Evolutionary conservation across 805 yeast species (phyloP), one percentile per base, ranked within the genome.

Genomic region (Saturnispora besseyi): DNA sequence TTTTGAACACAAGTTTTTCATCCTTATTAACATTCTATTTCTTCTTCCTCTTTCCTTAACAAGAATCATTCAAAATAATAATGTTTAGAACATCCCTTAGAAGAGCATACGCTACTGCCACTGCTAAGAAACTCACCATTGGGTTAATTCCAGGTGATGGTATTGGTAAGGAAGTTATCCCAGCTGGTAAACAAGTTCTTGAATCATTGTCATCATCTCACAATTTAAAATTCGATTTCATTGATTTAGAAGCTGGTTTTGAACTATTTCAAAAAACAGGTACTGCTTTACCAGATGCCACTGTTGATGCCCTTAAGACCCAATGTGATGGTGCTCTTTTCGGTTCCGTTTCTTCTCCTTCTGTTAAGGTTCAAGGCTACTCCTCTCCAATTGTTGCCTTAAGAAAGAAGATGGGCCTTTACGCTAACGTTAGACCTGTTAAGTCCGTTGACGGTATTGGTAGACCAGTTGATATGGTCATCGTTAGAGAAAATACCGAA

Each of bases 351-450:
- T 87, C 89, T 44, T 89, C 97, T 18, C 99, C 99, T 57, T 76
- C 96, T 42, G 81, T 83, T 60, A 89, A 89, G 71, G 98, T 93
- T 43, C 93, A 78, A 44, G 99, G 99, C 48, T 93, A 93, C 74
- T 90, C 97, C 18, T 91, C 98, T 30, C 99, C 99, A 59, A 91
- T 93, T 67, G 99, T 93, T 49, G 98, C 98, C n/a, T 76, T 93
- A 63, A 84, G 99, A 74, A 93, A 91, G 79, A 87, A 86, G 69
- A 64, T 93, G 69, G 97, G 96, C 8, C 75, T 93, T 48, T 93
- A 86, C 67, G 99, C 99, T 60, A 93, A 93, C 61, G 96, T 93
- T 46, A 85, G 99, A 68, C 99, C 99, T 4, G 98, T 93, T 59
- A 93, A 93, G 72, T 83, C 93, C 46, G 97, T 90, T 37, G 82